phyloP scores from a whole-genome alignment of 2,329 filamentous ascomycete genomes.

The Epichloe typhina region DNA sequence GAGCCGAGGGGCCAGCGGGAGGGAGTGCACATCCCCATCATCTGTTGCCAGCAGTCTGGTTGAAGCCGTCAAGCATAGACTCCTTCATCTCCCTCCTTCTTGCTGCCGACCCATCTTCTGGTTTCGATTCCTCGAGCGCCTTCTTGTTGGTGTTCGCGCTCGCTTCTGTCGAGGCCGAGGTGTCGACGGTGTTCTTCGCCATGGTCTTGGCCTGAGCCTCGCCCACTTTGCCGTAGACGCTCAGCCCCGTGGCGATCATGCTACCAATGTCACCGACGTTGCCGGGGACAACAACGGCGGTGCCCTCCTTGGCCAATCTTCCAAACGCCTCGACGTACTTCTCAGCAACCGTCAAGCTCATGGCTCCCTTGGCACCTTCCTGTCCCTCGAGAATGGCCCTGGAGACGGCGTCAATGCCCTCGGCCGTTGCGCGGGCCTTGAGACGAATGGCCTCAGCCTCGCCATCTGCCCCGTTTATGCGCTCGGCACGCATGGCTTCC shows the following conservation, averaged over 20 bases:
- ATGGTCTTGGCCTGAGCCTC: conserved; percentile 61
- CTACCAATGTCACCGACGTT: conserved; percentile 93
- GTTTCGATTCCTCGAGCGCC: conserved; percentile 8
- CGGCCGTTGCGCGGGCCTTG: conserved; percentile 73
- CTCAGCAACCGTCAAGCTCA: conserved; percentile 83
- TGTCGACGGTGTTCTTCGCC: conserved; percentile 36
- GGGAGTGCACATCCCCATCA: conserved; percentile 7
- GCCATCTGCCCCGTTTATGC: conserved; percentile 85
- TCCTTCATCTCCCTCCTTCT: conserved; percentile 21
- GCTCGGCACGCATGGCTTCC: conserved; percentile 76
- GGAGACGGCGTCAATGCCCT: conserved; percentile 78
- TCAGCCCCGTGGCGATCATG: conserved; percentile 94
- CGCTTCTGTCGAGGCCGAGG: conserved; percentile 9
- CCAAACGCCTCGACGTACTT: conserved; percentile 96
- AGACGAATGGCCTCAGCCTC: conserved; percentile 88
- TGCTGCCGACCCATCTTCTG: conserved; percentile 8
- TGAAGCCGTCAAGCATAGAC: conserved; percentile 27
- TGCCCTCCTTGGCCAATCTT: conserved; percentile 88
- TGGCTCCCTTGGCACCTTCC: conserved; percentile 64
- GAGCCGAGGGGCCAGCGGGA: no score
- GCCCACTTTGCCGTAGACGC: conserved; percentile 88
- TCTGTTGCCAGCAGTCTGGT: conserved; percentile 21
- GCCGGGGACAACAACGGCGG: conserved; percentile 86
- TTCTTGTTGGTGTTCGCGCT: conserved; percentile 7
- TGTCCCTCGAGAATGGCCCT: conserved; percentile 60